Percentiles rank a stretch among this genome's conserved stretches.
phyloP scores from a whole-genome alignment of 495 filamentous ascomycete genomes.

The Bacidia gigantensis region DNA sequence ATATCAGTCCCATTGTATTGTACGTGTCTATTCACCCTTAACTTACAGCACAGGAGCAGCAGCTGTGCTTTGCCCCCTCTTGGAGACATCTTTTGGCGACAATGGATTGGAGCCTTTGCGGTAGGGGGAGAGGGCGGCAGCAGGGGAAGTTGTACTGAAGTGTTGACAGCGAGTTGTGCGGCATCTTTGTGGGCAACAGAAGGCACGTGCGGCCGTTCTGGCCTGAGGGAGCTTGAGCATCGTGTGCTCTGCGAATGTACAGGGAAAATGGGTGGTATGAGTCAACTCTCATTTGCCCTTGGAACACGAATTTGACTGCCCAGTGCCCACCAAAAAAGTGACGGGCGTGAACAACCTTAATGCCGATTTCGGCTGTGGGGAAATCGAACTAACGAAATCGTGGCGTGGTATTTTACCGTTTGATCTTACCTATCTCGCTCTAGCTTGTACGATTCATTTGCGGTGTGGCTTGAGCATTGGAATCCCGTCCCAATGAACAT shows the following conservation, averaged over 20 bases:
- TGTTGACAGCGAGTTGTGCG: not conserved
- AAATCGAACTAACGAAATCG: not conserved
- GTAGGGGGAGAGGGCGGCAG: conserved; percentile 33
- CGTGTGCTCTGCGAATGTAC: not conserved
- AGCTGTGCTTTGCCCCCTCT: conserved; percentile 37
- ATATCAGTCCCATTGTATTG: conserved; percentile 9
- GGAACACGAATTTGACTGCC: too few relatives aligned
- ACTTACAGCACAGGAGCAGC: conserved; percentile 34
- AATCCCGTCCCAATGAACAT: not conserved
- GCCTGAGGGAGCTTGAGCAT: conserved; percentile 4
- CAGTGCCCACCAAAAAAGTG: too few relatives aligned
- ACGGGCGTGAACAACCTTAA: not conserved
- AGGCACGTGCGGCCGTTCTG: not conserved
- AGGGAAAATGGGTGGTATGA: not conserved
- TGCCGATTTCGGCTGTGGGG: conserved; percentile 3
- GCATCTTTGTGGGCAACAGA: conserved; percentile 6
- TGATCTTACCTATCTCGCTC: not conserved
- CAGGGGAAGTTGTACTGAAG: conserved; percentile 30
- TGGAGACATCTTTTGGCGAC: conserved; percentile 21
- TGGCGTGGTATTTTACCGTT: not conserved
- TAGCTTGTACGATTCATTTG: not conserved
- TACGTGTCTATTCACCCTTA: not conserved
- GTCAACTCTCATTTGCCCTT: not conserved
- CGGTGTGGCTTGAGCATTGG: not conserved
- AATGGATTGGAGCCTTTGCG: conserved; percentile 15